phyloP scores from a whole-genome alignment of 2,329 filamentous ascomycete genomes.

The Epichloe elymi region DNA sequence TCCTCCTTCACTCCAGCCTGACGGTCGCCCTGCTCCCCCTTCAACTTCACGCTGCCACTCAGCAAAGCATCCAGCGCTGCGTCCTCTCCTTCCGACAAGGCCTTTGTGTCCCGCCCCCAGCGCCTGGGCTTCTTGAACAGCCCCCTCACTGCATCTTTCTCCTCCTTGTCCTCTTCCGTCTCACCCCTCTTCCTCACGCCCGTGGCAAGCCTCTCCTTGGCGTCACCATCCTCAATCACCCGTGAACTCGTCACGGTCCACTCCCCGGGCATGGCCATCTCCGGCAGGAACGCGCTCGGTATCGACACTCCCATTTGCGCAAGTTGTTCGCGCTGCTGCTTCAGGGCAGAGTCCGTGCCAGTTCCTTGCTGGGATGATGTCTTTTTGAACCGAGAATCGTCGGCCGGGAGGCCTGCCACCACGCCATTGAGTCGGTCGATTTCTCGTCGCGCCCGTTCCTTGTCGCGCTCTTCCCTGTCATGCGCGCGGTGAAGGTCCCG shows the following conservation, averaged over 20 bases:
- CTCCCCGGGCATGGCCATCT: slow-evolving; percentile 79
- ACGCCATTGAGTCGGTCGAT: slow-evolving; percentile 75
- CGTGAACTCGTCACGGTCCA: slow-evolving; percentile 65
- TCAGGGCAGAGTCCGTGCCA: slow-evolving; percentile 47
- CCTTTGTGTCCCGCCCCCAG: slow-evolving; percentile 42
- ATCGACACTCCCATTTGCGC: slow-evolving; percentile 77
- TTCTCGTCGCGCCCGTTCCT: slow-evolving; percentile 71
- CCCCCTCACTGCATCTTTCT: slow-evolving; percentile 43
- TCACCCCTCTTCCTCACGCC: slow-evolving; percentile 51
- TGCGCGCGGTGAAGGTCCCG: slow-evolving; percentile 77
- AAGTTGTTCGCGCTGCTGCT: slow-evolving; percentile 75
- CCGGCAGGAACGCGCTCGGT: slow-evolving; percentile 62
- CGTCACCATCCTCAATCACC: slow-evolving; percentile 31
- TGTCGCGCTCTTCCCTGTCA: slow-evolving; percentile 68
- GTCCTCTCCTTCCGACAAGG: slow-evolving; percentile 31
- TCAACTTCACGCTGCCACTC: slow-evolving; percentile 18
- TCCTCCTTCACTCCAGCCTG: slow-evolving; percentile 26
- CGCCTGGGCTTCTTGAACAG: slow-evolving; percentile 45
- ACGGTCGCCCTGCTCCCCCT: slow-evolving; percentile 11
- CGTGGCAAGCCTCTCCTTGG: slow-evolving; percentile 28
- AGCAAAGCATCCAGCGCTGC: slow-evolving; percentile 51
- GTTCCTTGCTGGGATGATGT: not conserved
- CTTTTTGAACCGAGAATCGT: not conserved
- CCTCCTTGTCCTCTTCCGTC: slow-evolving; percentile 47
- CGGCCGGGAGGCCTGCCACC: slow-evolving; percentile 27